Base-by-base conservation (phyloP, 805 yeast species). In the Ogataea paradorogensis region DNA sequence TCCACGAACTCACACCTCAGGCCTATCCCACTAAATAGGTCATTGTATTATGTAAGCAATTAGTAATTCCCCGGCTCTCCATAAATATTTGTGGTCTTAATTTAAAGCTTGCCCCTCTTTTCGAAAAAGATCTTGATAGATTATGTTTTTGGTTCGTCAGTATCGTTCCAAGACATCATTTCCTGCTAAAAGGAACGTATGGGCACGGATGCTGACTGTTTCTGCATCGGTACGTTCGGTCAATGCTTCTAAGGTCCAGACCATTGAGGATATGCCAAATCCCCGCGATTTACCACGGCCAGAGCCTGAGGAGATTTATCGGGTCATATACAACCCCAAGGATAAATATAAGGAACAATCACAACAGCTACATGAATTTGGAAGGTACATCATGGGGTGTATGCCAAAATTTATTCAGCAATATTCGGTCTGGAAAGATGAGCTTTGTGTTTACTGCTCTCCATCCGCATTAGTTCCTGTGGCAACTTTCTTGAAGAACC, bases 361-460 rank as follows among this genome's bases (percentile, higher is more conserved):
- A 38, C 90, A 80, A 57, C 87, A 83, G 50, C 71, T 86, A 46
- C 95, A 84, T 69, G 78, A 79, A 64, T 87, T 84, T 62, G 95
- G 95, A 20, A 74, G 77, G 40, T 87, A 87, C 59, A 61, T 87
- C 49, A 82, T 83, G 74, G 73, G 86, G 7, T 76, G 85, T 47
- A 59, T 87, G 66, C 95, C 95, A 33, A 87, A 85, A 63, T 84
- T 68, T 57, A 74, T 87, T 47, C 95, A 87, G 67, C 83, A 83
- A 61, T 87, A 85, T 55, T 71, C 86, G 5, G 95, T 87, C 34
- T 87, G 95, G 95, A 87, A 87, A 65, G 95, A 87, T 59, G 95
- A 87, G 66, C 75, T 87, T 61, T 76, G 82, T 30, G 63, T 87
- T 36, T 81, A 79, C 61, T 77, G 83, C 44, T 84, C 88, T 3